Base-by-base conservation (phyloP, 2,329 filamentous ascomycete species). In the Colletotrichum sp. region DNA sequence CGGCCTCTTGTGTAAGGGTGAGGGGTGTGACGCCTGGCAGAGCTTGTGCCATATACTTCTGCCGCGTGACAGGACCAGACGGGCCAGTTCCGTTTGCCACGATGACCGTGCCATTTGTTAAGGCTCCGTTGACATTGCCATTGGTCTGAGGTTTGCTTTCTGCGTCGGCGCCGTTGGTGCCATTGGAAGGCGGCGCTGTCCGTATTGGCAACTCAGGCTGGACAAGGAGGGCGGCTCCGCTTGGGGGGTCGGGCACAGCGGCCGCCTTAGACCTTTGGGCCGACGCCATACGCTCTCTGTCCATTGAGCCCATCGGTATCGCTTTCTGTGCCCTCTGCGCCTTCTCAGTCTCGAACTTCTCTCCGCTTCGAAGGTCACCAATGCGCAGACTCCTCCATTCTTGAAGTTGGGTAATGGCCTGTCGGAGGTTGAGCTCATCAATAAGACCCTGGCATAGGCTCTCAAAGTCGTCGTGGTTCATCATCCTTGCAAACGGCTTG, bases 401-500 rank as follows among this genome's bases (percentile, higher is more conserved):
- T 81, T 98, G 96, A 4, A 99, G 87, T 81, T 98, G 96, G 0
- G 90, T 77, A 73, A 99, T 98, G 47, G 97, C 97, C 80, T 97
- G 93, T 3, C 97, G 92, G 21, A 99, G 87, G 77, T 98, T 98
- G 76, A 97, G 91, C 83, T 99, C 97, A 79, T 98, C 96, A 61
- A 98, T 90, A 1, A 99, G 86, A 3, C 95, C 96, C 74, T 95
- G 92, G 77, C 93, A 94, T 77, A 98, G 93, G 13, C 92, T 91
- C 76, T 97, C 94, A 79, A 98, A 98, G 82, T 99, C 97, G 61
- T 93, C 89, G 78, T 93, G 93, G 79, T 96, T 98, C 96, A 98
- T 98, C 91, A 98, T 97, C 55, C 96, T 91, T 4, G 95, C 96
- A 79, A 98, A 98, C 0, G 97, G 97, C 79, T 99, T 99, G 7